phyloP scores from a whole-genome alignment of 768 basidiomycete species.

The Boletus huronensis region DNA sequence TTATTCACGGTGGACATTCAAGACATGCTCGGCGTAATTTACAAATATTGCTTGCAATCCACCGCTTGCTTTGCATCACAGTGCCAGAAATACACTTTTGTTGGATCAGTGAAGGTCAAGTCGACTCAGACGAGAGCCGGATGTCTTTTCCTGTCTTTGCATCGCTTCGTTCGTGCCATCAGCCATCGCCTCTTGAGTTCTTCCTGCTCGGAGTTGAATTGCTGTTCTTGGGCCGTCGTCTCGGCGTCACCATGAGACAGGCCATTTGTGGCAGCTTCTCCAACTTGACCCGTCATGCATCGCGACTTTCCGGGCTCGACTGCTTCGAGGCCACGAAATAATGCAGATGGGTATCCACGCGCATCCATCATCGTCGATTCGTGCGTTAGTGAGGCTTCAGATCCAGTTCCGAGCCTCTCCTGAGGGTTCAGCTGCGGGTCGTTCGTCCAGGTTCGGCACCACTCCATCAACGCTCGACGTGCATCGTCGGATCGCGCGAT shows the following conservation, averaged over 20 bases:
- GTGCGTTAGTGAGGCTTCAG: background rate
- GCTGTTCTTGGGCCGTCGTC: background rate
- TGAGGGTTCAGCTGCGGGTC: background rate
- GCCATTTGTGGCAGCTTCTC: background rate
- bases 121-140: background rate
- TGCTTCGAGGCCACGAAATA: background rate
- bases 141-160: background rate
- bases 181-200: constrained; percentile 9
- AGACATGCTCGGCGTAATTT: background rate
- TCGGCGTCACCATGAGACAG: background rate
- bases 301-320: background rate
- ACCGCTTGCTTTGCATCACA: background rate
- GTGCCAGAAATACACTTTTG: background rate
- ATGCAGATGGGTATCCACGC: background rate
- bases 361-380: background rate
- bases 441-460: constrained; percentile 6
- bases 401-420: background rate
- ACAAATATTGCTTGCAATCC: background rate
- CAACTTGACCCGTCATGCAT: background rate
- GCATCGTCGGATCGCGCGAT: constrained; percentile 4
- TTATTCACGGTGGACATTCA: background rate
- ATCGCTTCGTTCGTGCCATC: background rate
- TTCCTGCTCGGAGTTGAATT: constrained; percentile 5
- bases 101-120: background rate
- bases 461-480: constrained; percentile 5